A percentile compares a stretch with the other conserved stretches of the same genome.
phyloP scores from a whole-genome alignment of 2,329 filamentous ascomycete genomes.

The Colletotrichum tropicale region DNA sequence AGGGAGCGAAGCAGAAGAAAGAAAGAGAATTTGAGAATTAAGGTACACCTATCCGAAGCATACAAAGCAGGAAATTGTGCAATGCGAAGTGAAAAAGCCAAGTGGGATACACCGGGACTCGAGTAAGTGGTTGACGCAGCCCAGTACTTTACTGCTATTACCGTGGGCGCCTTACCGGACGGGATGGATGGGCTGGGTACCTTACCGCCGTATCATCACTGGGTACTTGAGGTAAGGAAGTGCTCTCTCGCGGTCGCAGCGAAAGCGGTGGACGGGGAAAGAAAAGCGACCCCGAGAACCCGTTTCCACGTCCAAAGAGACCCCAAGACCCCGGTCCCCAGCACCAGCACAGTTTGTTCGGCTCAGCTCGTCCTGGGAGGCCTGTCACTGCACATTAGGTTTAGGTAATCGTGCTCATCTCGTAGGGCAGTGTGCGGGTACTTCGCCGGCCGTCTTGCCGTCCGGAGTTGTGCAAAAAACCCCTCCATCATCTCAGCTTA shows the following conservation, averaged over 20 bases:
- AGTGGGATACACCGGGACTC: not conserved
- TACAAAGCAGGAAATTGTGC: not conserved
- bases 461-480: not conserved
- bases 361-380: not conserved
- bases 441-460: not conserved
- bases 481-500: not conserved
- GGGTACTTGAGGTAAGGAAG: not conserved
- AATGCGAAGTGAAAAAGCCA: not conserved
- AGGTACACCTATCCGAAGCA: not conserved
- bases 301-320: not conserved
- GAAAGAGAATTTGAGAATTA: not conserved
- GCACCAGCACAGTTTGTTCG: not conserved
- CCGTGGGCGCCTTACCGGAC: not conserved
- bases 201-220: not conserved
- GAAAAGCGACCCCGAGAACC: slow-evolving; percentile 4
- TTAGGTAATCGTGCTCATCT: slow-evolving; percentile 11
- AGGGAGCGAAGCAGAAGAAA: not conserved
- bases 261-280: not conserved
- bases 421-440: not conserved
- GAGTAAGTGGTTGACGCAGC: not conserved
- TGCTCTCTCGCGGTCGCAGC: not conserved
- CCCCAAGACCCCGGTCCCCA: not conserved
- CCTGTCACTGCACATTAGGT: not conserved
- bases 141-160: not conserved
- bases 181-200: not conserved